Base-by-base conservation (phyloP, 495 filamentous ascomycete species). In the Lasiosphaeriaceae sp. region DNA sequence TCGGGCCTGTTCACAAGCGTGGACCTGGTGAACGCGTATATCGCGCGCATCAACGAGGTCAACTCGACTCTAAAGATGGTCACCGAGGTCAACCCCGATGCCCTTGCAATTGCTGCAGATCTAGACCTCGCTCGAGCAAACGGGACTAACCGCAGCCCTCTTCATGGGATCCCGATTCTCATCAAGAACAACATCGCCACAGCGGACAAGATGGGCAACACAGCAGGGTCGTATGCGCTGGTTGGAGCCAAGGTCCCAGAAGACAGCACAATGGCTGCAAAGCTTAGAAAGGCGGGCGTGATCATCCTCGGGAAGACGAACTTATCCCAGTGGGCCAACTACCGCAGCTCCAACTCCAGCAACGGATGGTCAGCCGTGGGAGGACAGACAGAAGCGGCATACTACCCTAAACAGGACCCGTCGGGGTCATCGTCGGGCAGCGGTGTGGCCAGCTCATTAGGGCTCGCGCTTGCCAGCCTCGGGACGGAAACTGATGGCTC, bases 111-210 rank as follows among this genome's bases (percentile, higher is more conserved):
- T 21, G 71, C 75, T 9, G 55, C 58, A 14, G 58, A 59, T 0
- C 53, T 72, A 7, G 74, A 76, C 49, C 50, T 47, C 3, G 60
- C 59, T 39, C 63, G 73, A 12, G 60, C 62, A 21, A 49, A 52
- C 8, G 59, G 66, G 3, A 50, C 35, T 0, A 31, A 39, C 23
- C 37, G 74, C 24, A 77, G 80, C 11, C 79, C 80, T 4, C 72
- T 88, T 2, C 84, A 90, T 69, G 86, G 86, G 14, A 77, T 90
- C 34, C 86, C 86, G 0, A 80, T 89, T 44, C 61, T 89, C 12
- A 78, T 89, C 66, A 89, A 90, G 69, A 80, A 86, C 63, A 90
- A 88, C 71, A 89, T 90, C 54, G 87, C 81, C 20, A 86, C 83
- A 2, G 78, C 78, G 47, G 88, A 90, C 58, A 76, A 79, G 44